Percentiles rank a stretch among this genome's conserved stretches.
Evolutionary conservation across 768 basidiomycete species (phyloP).

Genomic region (Boletales sp.): DNA sequence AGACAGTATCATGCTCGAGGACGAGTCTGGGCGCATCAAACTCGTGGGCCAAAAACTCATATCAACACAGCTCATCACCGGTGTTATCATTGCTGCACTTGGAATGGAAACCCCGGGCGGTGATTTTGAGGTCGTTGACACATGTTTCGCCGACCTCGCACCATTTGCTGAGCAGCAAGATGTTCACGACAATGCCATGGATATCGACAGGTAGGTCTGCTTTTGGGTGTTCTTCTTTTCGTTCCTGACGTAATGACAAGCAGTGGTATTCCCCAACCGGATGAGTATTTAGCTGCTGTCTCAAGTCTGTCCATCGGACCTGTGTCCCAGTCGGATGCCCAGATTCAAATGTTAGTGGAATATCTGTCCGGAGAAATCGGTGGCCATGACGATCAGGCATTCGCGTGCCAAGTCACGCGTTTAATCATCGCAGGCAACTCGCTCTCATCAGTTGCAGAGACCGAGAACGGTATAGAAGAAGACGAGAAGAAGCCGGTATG

Average conservation of each 20-base stretch:
- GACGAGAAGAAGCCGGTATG: slow-evolving; percentile 59
- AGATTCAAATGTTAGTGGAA: slow-evolving; percentile 84
- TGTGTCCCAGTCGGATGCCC: slow-evolving; percentile 57
- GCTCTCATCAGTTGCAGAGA: slow-evolving; percentile 47
- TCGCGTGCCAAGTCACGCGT: slow-evolving; percentile 72
- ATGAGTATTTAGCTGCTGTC: slow-evolving; percentile 80
- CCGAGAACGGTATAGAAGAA: slow-evolving; percentile 32
- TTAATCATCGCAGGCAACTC: slow-evolving; percentile 92
- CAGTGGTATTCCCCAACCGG: slow-evolving; percentile 28
- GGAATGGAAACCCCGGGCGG: slow-evolving; percentile 88
- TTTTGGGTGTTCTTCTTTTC: neutral
- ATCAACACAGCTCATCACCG: slow-evolving; percentile 73
- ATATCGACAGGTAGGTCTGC: slow-evolving; percentile 56
- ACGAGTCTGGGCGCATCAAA: slow-evolving; percentile 89
- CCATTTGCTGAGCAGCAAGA: slow-evolving; percentile 36
- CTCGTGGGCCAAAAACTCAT: slow-evolving; percentile 75
- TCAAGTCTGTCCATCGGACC: slow-evolving; percentile 85
- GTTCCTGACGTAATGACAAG: slow-evolving; percentile 7
- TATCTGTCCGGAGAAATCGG: slow-evolving; percentile 84
- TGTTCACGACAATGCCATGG: slow-evolving; percentile 45
- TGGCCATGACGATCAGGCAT: slow-evolving; percentile 58
- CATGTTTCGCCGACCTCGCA: slow-evolving; percentile 82
- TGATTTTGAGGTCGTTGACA: slow-evolving; percentile 91
- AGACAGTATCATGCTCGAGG: slow-evolving; percentile 88
- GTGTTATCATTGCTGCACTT: slow-evolving; percentile 84